These are phyloP conservation scores for Arabis alpina DNA, from an alignment of 345 rosid species.

Conservation along the genomic window DNA sequence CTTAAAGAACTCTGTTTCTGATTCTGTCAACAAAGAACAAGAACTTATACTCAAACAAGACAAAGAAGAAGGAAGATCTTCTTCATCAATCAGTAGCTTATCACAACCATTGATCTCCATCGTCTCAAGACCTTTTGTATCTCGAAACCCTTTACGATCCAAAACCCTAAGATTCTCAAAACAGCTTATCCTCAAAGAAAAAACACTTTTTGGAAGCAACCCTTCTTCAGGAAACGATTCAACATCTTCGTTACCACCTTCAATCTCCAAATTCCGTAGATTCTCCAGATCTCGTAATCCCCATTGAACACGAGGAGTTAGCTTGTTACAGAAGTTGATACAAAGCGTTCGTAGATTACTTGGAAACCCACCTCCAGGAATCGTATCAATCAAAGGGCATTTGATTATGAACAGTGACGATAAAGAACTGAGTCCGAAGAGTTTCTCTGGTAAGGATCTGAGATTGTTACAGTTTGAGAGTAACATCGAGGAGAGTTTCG, in stretches of 20 bases:
- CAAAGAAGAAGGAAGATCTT: conserved; percentile 46
- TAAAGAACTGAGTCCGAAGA: conserved; percentile 44
- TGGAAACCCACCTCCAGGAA: conserved; percentile 48
- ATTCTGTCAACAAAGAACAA: conserved; percentile 38
- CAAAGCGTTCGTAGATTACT: conserved; percentile 37
- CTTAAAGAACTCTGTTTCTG: conserved; percentile 37
- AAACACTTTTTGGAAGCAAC: conserved; percentile 40
- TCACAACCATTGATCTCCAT: conserved; percentile 45
- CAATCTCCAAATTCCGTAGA: conserved; percentile 45
- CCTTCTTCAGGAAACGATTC: conserved; percentile 49
- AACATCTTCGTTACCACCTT: conserved; percentile 36
- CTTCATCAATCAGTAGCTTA: conserved; percentile 40
- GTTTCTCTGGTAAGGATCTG: conserved; percentile 44
- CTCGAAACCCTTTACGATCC: conserved; percentile 37
- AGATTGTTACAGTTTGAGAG: conserved; percentile 46
- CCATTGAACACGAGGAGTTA: conserved; percentile 41
- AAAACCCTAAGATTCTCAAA: conserved; percentile 33
- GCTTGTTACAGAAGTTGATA: conserved; percentile 42
- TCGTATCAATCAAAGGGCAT: conserved; percentile 40
- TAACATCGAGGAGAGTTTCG: conserved; percentile 43
- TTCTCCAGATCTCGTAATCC: conserved; percentile 41
- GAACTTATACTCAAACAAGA: conserved; percentile 37
- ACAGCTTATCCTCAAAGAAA: conserved; percentile 39
- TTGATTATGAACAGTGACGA: conserved; percentile 35
- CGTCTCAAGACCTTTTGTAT: conserved; percentile 33